A percentile compares a stretch with the other conserved stretches of the same genome.
Evolutionary conservation across 495 filamentous ascomycete genomes (phyloP).

Genomic region (Lasiosphaeria ovina): DNA sequence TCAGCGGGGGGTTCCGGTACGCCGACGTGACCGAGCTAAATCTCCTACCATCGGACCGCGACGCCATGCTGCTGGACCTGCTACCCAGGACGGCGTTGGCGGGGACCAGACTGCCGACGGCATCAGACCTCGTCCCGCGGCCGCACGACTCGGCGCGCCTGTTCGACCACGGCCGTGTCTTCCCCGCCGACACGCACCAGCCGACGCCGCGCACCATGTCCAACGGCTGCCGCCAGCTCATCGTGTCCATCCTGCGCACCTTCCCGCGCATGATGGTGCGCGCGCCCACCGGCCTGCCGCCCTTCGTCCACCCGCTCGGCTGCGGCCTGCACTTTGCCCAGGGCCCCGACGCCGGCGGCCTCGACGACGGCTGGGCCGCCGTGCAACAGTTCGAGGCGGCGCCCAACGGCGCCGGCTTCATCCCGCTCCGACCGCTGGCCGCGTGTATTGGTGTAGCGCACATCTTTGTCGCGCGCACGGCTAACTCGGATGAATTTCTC

Average conservation of each 20-base stretch:
- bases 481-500: neutral
- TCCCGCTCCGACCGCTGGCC: neutral
- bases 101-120: neutral
- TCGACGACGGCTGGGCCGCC: neutral
- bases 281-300: neutral
- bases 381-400: neutral
- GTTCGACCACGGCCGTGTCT: neutral
- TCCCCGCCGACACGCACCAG: neutral
- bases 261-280: slow-evolving; percentile 10
- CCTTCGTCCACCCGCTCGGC: slow-evolving; percentile 4
- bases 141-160: neutral
- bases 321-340: neutral
- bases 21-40: no score
- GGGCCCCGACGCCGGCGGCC: no score
- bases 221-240: neutral
- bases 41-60: no score
- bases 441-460: slow-evolving; percentile 4
- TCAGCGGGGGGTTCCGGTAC: no score
- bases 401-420: neutral
- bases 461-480: neutral
- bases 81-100: neutral
- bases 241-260: slow-evolving; percentile 3
- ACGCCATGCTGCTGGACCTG: neutral
- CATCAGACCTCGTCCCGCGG: neutral
- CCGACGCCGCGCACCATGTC: neutral